Conservation (phyloP, 176 grass and related monocot genomes). For the Puccinellia tenuiflora region DNA sequence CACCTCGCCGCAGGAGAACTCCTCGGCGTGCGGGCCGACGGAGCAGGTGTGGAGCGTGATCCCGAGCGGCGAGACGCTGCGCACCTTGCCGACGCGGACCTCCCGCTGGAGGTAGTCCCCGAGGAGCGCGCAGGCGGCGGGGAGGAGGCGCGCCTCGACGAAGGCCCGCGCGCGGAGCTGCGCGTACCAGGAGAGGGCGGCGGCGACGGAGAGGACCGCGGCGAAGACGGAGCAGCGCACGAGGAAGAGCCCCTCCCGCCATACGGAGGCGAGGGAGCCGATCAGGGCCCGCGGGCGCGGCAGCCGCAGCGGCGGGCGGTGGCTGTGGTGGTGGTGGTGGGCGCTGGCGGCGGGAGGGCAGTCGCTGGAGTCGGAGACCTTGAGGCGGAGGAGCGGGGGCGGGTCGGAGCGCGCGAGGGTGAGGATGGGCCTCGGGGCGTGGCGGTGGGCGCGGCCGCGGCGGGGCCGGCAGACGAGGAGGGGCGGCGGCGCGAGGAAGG, state of each 20-base stretch:
- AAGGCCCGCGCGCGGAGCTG: constrained; percentile 65
- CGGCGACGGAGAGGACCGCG: constrained; percentile 63
- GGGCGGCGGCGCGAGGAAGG: constrained; percentile 52
- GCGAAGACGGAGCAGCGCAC: constrained; percentile 83
- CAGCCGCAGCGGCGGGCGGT: constrained; percentile 26
- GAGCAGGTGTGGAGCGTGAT: constrained; percentile 92
- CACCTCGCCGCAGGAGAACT: constrained; percentile 88
- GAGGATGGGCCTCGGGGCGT: constrained; percentile 11
- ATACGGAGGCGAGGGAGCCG: constrained; percentile 47
- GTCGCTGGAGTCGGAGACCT: constrained; percentile 42
- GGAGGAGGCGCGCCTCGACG: constrained; percentile 75
- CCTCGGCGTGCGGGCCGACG: constrained; percentile 70
- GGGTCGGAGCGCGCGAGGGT: constrained; percentile 36
- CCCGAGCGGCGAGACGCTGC: constrained; percentile 77
- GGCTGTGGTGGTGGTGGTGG: background rate
- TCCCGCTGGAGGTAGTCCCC: constrained; percentile 78
- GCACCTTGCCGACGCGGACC: constrained; percentile 74
- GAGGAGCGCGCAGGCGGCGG: constrained; percentile 67
- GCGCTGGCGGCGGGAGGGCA: constrained; percentile 18
- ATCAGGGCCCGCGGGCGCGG: constrained; percentile 45
- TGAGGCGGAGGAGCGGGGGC: constrained; percentile 21
- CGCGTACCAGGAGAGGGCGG: constrained; percentile 72
- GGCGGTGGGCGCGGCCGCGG: background rate
- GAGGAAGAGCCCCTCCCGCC: constrained; percentile 89
- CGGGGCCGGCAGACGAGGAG: constrained; percentile 11